Base-by-base conservation (phyloP, 140 eudicot genomes). In the Oenanthe javanica region DNA sequence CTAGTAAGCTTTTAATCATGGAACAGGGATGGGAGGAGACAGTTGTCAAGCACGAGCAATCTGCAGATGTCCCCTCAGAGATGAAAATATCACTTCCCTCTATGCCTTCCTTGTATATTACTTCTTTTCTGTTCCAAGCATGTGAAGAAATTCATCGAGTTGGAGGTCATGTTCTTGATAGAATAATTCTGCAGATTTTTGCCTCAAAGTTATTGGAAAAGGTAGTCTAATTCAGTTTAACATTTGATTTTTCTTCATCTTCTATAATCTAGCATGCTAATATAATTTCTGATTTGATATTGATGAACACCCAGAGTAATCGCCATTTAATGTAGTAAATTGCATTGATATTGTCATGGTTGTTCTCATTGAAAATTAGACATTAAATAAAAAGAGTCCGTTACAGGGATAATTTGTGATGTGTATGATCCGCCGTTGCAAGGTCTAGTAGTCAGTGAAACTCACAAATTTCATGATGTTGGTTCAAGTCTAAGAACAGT, bases 1-100 rank as follows among this genome's bases (percentile, higher is more conserved):
- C 31, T 81, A 71, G 69, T 61, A 40, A 66, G 42, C 48, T 82
- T 83, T 40, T 72, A 73, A 51, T 52, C 76, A 46, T 84, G 51
- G 76, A 52, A 49, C 86, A 95, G 99, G 99, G 99, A 36, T 95
- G 99, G 99, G 99, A 95, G 85, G 97, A 92, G 79, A 88, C 92
- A 40, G 85, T 91, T 50, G 96, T 92, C 77, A 95, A 92, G 91
- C 93, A 90, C 85, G 99, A 92, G 40, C 92, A 87, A 66, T 84
- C 97, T 61, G 85, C 82, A 81, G 97, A 88, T 47, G 81, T 84
- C 83, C 84, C 87, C 79, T 89, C 97, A 9, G 99, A 95, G 81
- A 89, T 95, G 90, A 90, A 89, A 82, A 95, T 95, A 82, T 90
- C 88, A 52, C 99, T 95, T 71, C 99, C 99, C 42, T 89, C 97